Evolutionary conservation across 345 rosid genomes (phyloP), one percentile per base, ranked within the genome.

Genomic region (Draba incana): DNA sequence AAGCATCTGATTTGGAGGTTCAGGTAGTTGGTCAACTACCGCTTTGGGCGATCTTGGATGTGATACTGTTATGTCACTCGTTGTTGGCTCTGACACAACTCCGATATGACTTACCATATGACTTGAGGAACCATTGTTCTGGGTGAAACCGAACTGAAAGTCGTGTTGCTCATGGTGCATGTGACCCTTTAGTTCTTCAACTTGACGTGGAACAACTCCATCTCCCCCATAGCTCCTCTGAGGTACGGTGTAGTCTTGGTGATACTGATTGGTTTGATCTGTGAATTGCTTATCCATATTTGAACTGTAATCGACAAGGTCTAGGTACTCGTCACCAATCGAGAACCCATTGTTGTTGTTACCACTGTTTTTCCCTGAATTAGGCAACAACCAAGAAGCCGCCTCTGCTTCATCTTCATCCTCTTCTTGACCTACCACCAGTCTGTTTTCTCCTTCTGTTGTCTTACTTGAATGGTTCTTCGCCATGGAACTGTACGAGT

Each of bases 401-500:
- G 96, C 96, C 68, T 90, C 98, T 11, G 88, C 88, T 56, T 85
- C 94, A 10, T 86, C 92, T 38, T 79, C 90, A 11, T 90, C 87
- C 6, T 76, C 85, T 35, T 76, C 84, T 37, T 62, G 81, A 5
- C 69, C 81, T 2, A 76, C 75, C 11, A 78, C 85, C 38, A 81
- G 76, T n/a, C 61, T 58, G 27, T 47, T 78, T 24, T 42, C 75
- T 14, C 20, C 20, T 20, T 20, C 14, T 37, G 33, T 57, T 35
- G 73, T 76, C 25, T 75, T 72, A 33, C 48, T 73, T n/a, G 54
- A 75, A 47, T 62, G 50, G 52, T 69, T 74, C 57, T 38, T 57
- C 8, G 57, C 70, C 20, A 71, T 45, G 76, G 70, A 55, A 12
- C 78, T 60, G 44, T 49, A 46, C 0, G 66, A 60, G 51, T 75